Conservation (phyloP, 345 rosid genomes). For the Rhodamnia argentea region DNA sequence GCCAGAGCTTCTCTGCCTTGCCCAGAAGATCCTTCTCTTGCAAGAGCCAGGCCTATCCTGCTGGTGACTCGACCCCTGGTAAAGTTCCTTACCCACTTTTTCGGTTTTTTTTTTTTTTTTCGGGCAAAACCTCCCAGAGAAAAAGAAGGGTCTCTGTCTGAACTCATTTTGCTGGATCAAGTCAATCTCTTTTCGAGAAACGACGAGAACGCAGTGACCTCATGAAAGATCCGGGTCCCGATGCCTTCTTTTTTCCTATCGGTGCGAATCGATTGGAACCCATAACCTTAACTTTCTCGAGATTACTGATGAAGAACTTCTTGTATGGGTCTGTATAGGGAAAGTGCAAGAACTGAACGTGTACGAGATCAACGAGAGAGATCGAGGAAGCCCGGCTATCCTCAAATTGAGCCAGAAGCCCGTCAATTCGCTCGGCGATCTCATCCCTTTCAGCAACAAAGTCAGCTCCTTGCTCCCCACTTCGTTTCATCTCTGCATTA, state of each 20-base stretch:
- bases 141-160: neutral
- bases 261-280: neutral
- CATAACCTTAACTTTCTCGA: neutral
- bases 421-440: conserved; percentile 82
- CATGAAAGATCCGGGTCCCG: neutral
- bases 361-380: conserved; percentile 88
- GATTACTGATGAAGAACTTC: neutral
- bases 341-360: conserved; percentile 58
- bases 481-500: neutral
- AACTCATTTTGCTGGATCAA: neutral
- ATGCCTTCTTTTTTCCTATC: neutral
- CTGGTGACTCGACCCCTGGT: conserved; percentile 24
- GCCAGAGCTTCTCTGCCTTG: neutral
- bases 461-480: conserved; percentile 7
- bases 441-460: conserved; percentile 83
- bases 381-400: conserved; percentile 75
- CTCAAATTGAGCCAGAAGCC: conserved; percentile 67
- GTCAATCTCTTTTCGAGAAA: neutral
- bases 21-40: conserved; percentile 31
- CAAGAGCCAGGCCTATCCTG: conserved; percentile 25
- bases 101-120: neutral
- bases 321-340: conserved; percentile 10
- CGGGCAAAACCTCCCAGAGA: neutral
- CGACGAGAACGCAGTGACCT: neutral
- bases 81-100: neutral